These are phyloP conservation scores for Stenocarpella maydis DNA, from an alignment of 2,329 filamentous ascomycete genomes.

Conservation along the genomic window DNA sequence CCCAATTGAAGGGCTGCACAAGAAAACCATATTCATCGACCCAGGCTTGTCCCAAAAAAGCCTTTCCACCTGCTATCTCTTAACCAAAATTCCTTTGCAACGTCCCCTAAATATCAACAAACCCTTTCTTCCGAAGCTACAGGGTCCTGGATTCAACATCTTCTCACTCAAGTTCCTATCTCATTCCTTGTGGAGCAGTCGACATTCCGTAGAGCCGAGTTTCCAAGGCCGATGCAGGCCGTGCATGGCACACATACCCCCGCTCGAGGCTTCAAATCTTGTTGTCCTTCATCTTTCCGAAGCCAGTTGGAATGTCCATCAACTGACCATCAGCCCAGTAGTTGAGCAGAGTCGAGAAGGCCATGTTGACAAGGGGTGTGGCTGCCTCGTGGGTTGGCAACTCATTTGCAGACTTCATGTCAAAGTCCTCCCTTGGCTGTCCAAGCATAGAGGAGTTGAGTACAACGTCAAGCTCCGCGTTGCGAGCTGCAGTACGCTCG, in stretches of 20 bases:
- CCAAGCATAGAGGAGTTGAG: conserved; percentile 38
- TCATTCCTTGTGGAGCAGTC: background rate
- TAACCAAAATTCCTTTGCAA: background rate
- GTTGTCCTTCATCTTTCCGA: background rate
- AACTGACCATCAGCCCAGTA: conserved; percentile 36
- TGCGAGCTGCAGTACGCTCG: conserved; percentile 34
- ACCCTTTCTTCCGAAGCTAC: too few species aligned
- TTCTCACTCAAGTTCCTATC: background rate
- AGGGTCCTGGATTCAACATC: too few species aligned
- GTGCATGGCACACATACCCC: background rate
- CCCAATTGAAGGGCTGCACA: background rate
- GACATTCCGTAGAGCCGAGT: background rate
- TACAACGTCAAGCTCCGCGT: conserved; percentile 20
- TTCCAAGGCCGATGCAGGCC: too few species aligned
- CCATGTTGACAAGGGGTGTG: conserved; percentile 53
- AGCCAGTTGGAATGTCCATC: conserved; percentile 10
- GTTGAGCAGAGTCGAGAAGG: conserved; percentile 45
- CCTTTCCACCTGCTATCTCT: background rate
- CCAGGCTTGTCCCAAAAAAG: conserved; percentile 14
- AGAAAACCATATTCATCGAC: background rate
- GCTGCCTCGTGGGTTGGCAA: conserved; percentile 50
- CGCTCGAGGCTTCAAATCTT: background rate
- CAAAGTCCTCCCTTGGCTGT: conserved; percentile 31
- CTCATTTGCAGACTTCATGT: conserved; percentile 49
- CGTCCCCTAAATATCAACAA: background rate